phyloP scores from a whole-genome alignment of 2,329 filamentous ascomycete genomes.

The Didymosphaeria variabile region DNA sequence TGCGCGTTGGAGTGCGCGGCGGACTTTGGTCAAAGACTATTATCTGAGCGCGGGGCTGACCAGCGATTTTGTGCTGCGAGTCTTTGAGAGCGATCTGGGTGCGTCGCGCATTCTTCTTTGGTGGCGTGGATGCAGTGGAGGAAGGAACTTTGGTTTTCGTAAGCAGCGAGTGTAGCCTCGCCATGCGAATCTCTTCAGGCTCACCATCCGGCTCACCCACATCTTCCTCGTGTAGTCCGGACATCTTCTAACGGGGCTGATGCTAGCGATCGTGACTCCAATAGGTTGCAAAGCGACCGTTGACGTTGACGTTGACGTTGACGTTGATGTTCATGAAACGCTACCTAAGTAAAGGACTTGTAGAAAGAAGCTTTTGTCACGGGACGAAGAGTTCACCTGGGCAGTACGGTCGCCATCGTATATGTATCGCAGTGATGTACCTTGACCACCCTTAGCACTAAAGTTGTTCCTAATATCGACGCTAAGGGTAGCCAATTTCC shows the following conservation, averaged over 20 bases:
- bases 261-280: neutral
- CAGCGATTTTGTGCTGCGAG: neutral
- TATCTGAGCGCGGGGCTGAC: neutral
- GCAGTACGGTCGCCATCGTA: neutral
- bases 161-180: conserved; percentile 15
- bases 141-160: conserved; percentile 1
- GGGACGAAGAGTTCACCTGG: neutral
- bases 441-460: neutral
- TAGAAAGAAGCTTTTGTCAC: neutral
- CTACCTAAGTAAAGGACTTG: neutral
- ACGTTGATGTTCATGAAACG: neutral
- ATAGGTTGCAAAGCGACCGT: neutral
- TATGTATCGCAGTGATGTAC: neutral
- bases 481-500: neutral
- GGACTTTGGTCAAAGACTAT: neutral
- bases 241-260: neutral
- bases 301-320: neutral
- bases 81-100: neutral
- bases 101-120: neutral
- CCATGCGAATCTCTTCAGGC: conserved; percentile 11
- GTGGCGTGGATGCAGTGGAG: neutral
- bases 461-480: neutral
- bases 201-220: conserved; percentile 2
- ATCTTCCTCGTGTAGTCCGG: neutral
- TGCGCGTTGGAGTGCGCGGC: neutral